Evolutionary conservation across 306 rosid species (phyloP).

Genomic region (Vicia faba): DNA sequence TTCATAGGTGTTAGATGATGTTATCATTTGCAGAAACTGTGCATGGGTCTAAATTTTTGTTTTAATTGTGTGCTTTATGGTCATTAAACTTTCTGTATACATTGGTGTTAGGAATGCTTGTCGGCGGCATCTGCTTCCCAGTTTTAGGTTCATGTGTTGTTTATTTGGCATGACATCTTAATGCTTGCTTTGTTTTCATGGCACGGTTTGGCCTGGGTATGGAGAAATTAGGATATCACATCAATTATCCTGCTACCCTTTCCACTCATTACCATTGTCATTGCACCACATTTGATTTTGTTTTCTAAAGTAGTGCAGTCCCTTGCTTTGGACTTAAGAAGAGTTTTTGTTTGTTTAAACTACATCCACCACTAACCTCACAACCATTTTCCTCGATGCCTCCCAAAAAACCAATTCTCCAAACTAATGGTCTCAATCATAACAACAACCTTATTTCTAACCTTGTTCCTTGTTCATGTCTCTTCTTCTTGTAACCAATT

Average conservation of each 20-base stretch:
- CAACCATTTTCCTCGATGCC: too few species aligned
- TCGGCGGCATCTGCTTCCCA: constrained; percentile 33
- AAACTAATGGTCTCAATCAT: too few species aligned
- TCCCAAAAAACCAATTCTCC: too few species aligned
- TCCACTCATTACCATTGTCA: constrained; percentile 52
- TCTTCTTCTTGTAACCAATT: too few species aligned
- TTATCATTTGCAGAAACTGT: constrained; percentile 56
- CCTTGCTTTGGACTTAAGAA: not conserved
- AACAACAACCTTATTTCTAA: too few species aligned
- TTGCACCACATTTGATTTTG: constrained; percentile 37
- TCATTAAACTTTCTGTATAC: constrained; percentile 57
- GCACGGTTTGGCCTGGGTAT: too few species aligned
- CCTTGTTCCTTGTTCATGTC: too few species aligned
- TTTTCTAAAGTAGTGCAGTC: constrained; percentile 10
- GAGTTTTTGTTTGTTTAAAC: constrained; percentile 12
- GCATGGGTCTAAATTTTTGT: constrained; percentile 67
- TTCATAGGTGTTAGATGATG: constrained; percentile 48
- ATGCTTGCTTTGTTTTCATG: too few species aligned
- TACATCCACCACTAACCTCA: not conserved
- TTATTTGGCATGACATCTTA: constrained; percentile 49
- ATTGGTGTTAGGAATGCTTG: constrained; percentile 59
- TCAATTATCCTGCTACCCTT: constrained; percentile 44
- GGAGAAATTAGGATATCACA: too few species aligned
- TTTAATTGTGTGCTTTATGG: constrained; percentile 46
- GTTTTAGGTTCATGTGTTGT: constrained; percentile 44